phyloP scores from a whole-genome alignment of 805 yeast species.

The Ogataea methanolica region DNA sequence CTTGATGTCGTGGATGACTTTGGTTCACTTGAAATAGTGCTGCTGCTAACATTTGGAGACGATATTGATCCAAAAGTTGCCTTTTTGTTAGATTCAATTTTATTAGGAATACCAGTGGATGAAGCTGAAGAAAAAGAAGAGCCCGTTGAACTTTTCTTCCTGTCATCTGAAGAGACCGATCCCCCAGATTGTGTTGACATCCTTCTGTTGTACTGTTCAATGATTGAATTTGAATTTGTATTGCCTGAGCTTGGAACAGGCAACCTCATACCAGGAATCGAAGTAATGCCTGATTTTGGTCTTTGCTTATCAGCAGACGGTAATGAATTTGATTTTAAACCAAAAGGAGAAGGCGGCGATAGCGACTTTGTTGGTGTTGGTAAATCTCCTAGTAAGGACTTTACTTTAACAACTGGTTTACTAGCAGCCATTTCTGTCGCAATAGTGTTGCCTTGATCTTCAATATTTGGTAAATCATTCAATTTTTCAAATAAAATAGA shows the following conservation, averaged over 20 bases:
- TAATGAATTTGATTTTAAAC: not conserved
- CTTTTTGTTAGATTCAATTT: not conserved
- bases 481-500: conserved; percentile 20
- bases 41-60: not conserved
- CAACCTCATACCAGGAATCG: conserved; percentile 1
- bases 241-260: not conserved
- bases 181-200: conserved; percentile 18
- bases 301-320: not conserved
- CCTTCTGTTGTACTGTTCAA: conserved; percentile 28
- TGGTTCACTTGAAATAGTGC: not conserved
- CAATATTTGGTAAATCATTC: conserved; percentile 22
- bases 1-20: not conserved
- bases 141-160: not conserved
- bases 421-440: conserved; percentile 9
- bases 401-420: conserved; percentile 15
- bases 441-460: conserved; percentile 16
- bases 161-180: not conserved
- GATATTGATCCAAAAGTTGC: not conserved
- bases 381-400: conserved; percentile 19
- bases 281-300: not conserved
- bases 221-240: conserved; percentile 17
- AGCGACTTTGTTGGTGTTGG: conserved; percentile 4
- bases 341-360: conserved; percentile 5
- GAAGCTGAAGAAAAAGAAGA: not conserved
- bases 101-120: not conserved